Evolutionary conservation across 768 basidiomycete species (phyloP).

Genomic region (Boletus coccyginus): DNA sequence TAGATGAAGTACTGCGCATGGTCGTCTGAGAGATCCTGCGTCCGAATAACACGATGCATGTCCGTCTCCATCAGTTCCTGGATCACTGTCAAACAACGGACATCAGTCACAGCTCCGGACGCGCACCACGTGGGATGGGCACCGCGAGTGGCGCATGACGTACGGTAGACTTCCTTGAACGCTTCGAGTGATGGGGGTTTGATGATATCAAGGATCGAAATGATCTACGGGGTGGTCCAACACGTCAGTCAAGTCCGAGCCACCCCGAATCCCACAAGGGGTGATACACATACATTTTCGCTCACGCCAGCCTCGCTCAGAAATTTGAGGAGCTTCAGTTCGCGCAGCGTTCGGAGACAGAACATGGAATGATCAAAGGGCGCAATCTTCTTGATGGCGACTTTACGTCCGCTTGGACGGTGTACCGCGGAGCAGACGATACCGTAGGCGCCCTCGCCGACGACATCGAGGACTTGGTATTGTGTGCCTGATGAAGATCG

Average conservation of each 20-base stretch:
- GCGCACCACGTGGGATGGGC: background rate
- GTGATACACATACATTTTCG: slow-evolving; percentile 61
- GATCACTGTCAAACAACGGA: slow-evolving; percentile 50
- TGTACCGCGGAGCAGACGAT: slow-evolving; percentile 95
- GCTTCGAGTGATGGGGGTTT: slow-evolving; percentile 75
- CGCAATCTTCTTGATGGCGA: slow-evolving; percentile 95
- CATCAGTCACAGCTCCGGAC: background rate
- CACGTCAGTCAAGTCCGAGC: background rate
- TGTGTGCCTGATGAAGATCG: slow-evolving; percentile 51
- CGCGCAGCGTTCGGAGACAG: slow-evolving; percentile 85
- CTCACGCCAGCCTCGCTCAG: slow-evolving; percentile 84
- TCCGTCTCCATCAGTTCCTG: slow-evolving; percentile 96
- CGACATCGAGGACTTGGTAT: slow-evolving; percentile 83
- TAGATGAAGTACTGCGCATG: slow-evolving; percentile 94
- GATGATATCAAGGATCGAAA: slow-evolving; percentile 87
- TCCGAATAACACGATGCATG: slow-evolving; percentile 94
- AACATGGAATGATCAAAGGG: slow-evolving; percentile 97
- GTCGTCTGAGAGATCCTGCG: slow-evolving; percentile 93
- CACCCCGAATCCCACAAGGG: background rate
- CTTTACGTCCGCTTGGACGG: slow-evolving; percentile 80
- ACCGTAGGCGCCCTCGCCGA: slow-evolving; percentile 91
- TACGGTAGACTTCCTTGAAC: slow-evolving; percentile 84
- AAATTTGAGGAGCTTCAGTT: slow-evolving; percentile 81
- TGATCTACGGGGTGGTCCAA: slow-evolving; percentile 51
- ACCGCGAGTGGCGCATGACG: slow-evolving; percentile 24